phyloP scores from a whole-genome alignment of 208 protist genomes.

The Leishmania gerbilli region DNA sequence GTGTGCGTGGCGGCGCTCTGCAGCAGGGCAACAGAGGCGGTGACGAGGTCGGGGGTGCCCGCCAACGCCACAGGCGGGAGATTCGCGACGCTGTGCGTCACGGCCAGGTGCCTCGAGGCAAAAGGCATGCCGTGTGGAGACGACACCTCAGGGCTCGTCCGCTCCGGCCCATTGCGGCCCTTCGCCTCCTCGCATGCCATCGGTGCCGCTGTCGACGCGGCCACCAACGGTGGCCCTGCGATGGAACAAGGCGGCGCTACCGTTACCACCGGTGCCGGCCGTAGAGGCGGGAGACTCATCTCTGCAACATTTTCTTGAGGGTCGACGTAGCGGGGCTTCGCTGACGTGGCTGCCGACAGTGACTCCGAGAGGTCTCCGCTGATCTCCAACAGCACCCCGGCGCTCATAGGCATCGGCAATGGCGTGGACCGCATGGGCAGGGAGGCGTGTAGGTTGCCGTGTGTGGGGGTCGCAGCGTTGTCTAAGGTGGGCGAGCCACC shows the following conservation, averaged over 20 bases:
- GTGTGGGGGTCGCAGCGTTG: constrained; percentile 11
- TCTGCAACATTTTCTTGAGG: not conserved
- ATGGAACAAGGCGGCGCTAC: not conserved
- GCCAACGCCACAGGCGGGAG: constrained; percentile 20
- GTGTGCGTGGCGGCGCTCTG: constrained; percentile 3
- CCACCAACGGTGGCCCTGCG: not conserved
- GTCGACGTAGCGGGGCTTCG: not conserved
- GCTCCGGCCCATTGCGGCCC: not conserved
- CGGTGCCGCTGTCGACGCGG: not conserved
- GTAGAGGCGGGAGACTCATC: not conserved
- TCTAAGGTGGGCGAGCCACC: constrained; percentile 6
- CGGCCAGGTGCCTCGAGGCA: constrained; percentile 11
- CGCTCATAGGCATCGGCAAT: constrained; percentile 11
- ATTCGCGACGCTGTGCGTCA: constrained; percentile 13
- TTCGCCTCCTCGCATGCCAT: not conserved
- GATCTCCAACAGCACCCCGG: constrained; percentile 6
- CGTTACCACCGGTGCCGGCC: not conserved
- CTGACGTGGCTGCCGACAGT: not conserved
- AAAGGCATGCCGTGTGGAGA: constrained; percentile 7
- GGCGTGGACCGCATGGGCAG: constrained; percentile 7
- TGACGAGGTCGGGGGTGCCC: not conserved
- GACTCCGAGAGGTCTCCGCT: constrained; percentile 8
- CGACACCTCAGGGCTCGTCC: not conserved
- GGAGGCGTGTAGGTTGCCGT: constrained; percentile 18
- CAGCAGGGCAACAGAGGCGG: not conserved